phyloP scores from a whole-genome alignment of 2,329 filamentous ascomycete genomes.

The Hypoxylon sp. region DNA sequence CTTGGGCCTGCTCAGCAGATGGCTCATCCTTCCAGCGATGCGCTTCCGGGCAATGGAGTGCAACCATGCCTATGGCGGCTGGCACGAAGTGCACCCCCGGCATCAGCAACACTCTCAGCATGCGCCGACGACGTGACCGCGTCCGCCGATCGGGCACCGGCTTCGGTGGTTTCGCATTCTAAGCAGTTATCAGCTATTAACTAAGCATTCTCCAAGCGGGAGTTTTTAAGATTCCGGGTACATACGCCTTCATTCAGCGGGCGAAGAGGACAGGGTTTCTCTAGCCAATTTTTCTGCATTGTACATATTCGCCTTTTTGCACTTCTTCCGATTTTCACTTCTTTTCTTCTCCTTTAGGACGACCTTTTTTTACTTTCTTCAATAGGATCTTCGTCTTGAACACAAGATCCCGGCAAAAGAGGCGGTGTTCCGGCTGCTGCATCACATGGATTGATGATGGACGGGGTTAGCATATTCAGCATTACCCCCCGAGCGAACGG shows the following conservation, averaged over 20 bases:
- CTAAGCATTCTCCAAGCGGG: neutral
- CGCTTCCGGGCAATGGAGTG: slow-evolving; percentile 71
- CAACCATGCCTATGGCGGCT: slow-evolving; percentile 63
- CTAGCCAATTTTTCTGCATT: slow-evolving; percentile 23
- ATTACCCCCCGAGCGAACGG: slow-evolving; percentile 10
- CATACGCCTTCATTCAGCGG: slow-evolving; percentile 21
- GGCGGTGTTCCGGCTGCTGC: slow-evolving; percentile 31
- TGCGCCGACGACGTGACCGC: slow-evolving; percentile 43
- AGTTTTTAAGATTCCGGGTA: slow-evolving; percentile 7
- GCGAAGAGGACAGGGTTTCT: slow-evolving; percentile 25
- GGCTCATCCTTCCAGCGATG: slow-evolving; percentile 74
- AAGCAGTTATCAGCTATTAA: neutral
- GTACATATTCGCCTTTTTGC: slow-evolving; percentile 38
- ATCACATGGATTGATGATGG: slow-evolving; percentile 11
- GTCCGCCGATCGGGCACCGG: slow-evolving; percentile 39
- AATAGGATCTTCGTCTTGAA: slow-evolving; percentile 32
- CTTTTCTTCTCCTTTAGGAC: slow-evolving; percentile 18
- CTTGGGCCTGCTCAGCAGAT: slow-evolving; percentile 71
- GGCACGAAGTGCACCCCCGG: slow-evolving; percentile 67
- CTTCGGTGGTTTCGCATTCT: slow-evolving; percentile 16
- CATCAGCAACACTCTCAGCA: slow-evolving; percentile 46
- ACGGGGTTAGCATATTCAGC: slow-evolving; percentile 11
- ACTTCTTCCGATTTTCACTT: slow-evolving; percentile 22
- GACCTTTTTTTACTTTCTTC: slow-evolving; percentile 14
- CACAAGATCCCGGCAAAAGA: slow-evolving; percentile 26